Percentiles rank a stretch among this genome's conserved stretches.
Conservation (phyloP, 768 basidiomycete species). For the Naganishia onofrii region DNA sequence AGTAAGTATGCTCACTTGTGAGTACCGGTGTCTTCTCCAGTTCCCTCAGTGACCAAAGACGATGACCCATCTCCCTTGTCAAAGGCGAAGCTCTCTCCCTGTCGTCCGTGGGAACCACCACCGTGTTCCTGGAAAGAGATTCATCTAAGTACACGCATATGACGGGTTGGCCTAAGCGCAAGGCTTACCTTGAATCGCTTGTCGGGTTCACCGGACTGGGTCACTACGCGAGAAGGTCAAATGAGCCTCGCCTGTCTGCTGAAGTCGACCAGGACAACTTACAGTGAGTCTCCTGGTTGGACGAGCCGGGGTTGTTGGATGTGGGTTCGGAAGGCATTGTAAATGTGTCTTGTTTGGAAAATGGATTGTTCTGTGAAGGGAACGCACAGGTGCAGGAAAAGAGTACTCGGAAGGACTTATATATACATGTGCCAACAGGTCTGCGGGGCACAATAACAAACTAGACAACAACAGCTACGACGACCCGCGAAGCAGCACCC, state of each 20-base stretch:
- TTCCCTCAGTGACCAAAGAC: constrained; percentile 42
- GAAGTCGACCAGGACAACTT: neutral
- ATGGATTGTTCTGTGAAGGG: neutral
- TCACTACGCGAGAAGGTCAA: constrained; percentile 1
- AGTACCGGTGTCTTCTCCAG: constrained; percentile 42
- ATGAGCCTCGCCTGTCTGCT: neutral
- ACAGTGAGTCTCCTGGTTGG: constrained; percentile 21
- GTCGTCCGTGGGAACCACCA: constrained; percentile 39
- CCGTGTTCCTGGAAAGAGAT: constrained; percentile 50
- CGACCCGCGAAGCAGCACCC: no score
- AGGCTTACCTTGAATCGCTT: constrained; percentile 43
- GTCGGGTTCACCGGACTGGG: constrained; percentile 42
- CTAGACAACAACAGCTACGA: neutral
- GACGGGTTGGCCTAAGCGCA: neutral
- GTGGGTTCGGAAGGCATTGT: constrained; percentile 21
- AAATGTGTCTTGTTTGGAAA: neutral
- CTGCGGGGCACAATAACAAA: neutral
- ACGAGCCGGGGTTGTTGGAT: constrained; percentile 18
- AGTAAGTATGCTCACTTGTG: constrained; percentile 40
- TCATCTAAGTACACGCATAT: neutral
- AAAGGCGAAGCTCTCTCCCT: constrained; percentile 51
- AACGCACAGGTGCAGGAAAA: neutral
- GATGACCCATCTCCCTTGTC: constrained; percentile 53
- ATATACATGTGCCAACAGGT: neutral
- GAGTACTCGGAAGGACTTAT: neutral